Evolutionary conservation across 176 grass and related monocot genomes (phyloP).

Genomic region (Microstegium vimineum): DNA sequence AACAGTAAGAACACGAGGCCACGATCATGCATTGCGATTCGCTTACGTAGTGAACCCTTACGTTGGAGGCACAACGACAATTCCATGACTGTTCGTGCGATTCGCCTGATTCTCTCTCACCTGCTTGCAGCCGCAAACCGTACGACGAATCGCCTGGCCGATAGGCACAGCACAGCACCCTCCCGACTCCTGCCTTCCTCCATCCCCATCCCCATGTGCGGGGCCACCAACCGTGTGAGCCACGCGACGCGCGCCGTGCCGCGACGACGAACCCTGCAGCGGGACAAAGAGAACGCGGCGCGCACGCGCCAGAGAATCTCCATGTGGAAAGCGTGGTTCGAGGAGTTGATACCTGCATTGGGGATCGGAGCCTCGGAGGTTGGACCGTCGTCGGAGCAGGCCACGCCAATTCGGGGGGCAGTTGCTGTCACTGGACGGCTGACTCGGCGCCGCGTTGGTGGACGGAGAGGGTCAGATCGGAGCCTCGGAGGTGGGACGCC

Average conservation of each 20-base stretch:
- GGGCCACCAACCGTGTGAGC: slow-evolving; percentile 3
- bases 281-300: not conserved
- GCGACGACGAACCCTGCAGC: not conserved
- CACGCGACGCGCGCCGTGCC: not conserved
- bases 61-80: not conserved
- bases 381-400: not conserved
- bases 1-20: not conserved
- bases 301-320: not conserved
- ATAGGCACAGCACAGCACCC: not conserved
- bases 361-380: not conserved
- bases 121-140: not conserved
- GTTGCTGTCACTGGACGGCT: not conserved
- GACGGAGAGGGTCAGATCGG: not conserved
- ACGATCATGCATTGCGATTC: not conserved
- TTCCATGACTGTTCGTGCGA: not conserved
- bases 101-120: not conserved
- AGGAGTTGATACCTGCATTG: not conserved
- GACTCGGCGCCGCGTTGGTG: not conserved
- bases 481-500: not conserved
- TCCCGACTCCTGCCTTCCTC: not conserved
- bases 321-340: not conserved
- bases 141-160: not conserved
- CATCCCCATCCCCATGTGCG: not conserved
- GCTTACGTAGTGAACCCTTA: not conserved
- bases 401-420: not conserved